A percentile compares a stretch with the other conserved stretches of the same genome.
phyloP scores from a whole-genome alignment of 208 protist genomes.

The Borovskyia barvae region DNA sequence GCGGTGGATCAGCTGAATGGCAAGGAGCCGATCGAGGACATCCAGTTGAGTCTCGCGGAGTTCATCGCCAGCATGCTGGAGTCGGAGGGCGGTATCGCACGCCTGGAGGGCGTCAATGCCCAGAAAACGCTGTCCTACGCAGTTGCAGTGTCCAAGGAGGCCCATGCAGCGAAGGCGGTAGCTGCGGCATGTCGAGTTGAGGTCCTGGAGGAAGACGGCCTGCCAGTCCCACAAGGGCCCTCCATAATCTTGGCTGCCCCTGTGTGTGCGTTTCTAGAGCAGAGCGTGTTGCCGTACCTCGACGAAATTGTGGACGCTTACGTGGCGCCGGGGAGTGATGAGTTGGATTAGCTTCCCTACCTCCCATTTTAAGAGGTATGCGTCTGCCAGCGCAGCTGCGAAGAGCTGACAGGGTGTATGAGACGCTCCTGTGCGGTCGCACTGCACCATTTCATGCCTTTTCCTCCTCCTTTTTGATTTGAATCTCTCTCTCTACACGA shows the following conservation, averaged over 20 bases:
- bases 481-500: no score
- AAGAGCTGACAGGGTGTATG: no score
- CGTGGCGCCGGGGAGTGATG: slow-evolving; percentile 59
- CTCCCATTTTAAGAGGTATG: no score
- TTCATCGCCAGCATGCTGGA: slow-evolving; percentile 59
- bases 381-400: no score
- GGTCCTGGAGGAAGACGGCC: slow-evolving; percentile 28
- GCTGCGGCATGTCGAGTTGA: slow-evolving; percentile 15
- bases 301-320: slow-evolving; percentile 85
- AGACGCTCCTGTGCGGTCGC: no score
- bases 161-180: slow-evolving; percentile 1
- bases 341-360: no score
- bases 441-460: no score
- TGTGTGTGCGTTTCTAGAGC: slow-evolving; percentile 41
- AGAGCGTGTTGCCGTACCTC: slow-evolving; percentile 69
- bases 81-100: slow-evolving; percentile 64
- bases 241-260: slow-evolving; percentile 13
- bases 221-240: slow-evolving; percentile 1
- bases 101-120: slow-evolving; percentile 76
- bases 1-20: slow-evolving; percentile 47
- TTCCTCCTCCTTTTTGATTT: no score
- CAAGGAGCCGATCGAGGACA: slow-evolving; percentile 32
- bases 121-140: slow-evolving; percentile 52
- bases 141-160: slow-evolving; percentile 21
- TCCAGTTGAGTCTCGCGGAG: slow-evolving; percentile 65